A percentile compares a stretch with the other conserved stretches of the same genome.
Conservation (phyloP, 2,329 filamentous ascomycete genomes). For the Neofusicoccum umdonicola region DNA sequence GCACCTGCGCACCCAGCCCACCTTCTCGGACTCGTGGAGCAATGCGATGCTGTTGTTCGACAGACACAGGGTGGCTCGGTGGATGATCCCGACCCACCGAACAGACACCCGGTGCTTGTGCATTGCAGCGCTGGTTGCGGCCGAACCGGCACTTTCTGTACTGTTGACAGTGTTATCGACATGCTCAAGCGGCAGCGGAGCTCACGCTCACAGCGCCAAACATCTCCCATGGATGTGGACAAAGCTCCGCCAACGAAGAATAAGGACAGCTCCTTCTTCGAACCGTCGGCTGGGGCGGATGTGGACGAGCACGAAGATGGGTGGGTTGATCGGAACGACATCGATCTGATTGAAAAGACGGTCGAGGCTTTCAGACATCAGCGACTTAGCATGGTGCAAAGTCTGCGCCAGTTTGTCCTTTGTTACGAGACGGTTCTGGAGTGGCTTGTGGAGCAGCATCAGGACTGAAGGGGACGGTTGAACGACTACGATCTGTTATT, state of each 20-base stretch:
- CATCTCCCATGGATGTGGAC: conserved; percentile 47
- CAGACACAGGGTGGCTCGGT: conserved; percentile 47
- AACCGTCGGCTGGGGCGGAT: background rate
- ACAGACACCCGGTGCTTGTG: conserved; percentile 73
- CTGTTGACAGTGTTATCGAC: conserved; percentile 91
- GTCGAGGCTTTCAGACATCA: conserved; percentile 90
- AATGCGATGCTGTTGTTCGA: conserved; percentile 71
- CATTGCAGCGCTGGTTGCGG: conserved; percentile 97
- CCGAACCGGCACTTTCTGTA: conserved; percentile 93
- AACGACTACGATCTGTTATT: background rate
- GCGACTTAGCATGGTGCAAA: conserved; percentile 95
- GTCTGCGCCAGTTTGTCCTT: conserved; percentile 85
- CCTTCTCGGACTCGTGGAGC: conserved; percentile 82
- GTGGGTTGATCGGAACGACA: conserved; percentile 68
- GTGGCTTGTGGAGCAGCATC: conserved; percentile 63
- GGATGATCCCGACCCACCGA: conserved; percentile 55
- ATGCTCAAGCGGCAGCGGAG: conserved; percentile 84
- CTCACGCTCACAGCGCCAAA: conserved; percentile 32
- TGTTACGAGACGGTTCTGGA: conserved; percentile 95
- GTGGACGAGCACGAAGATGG: conserved; percentile 46
- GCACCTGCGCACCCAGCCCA: conserved; percentile 86
- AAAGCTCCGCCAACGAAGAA: background rate
- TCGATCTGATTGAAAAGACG: conserved; percentile 80
- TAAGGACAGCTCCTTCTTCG: conserved; percentile 19
- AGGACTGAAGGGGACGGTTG: background rate